phyloP scores from a whole-genome alignment of 164 flowering plant species.

The Cinnamomum micranthum region DNA sequence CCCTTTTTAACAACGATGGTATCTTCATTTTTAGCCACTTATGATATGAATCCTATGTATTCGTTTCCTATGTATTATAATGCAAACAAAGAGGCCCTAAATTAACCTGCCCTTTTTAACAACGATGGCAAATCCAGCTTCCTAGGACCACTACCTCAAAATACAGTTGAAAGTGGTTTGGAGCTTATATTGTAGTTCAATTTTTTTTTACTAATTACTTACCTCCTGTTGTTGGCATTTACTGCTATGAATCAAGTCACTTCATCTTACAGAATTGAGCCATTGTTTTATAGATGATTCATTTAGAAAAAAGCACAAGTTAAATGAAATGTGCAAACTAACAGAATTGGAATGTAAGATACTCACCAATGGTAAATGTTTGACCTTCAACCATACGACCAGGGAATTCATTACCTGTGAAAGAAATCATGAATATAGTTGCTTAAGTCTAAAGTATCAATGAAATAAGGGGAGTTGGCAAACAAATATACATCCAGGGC shows the following conservation, averaged over 20 bases:
- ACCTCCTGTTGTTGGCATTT: too few relatives aligned
- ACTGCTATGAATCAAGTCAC: too few relatives aligned
- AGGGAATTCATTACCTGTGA: conserved; percentile 67
- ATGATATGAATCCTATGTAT: too few relatives aligned
- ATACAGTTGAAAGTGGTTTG: not conserved
- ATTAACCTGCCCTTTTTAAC: not conserved
- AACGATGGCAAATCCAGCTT: not conserved
- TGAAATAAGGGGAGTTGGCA: too few relatives aligned
- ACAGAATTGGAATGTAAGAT: not conserved
- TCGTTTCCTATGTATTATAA: too few relatives aligned
- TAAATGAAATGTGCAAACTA: too few relatives aligned
- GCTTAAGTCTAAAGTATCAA: too few relatives aligned
- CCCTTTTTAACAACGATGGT: not conserved
- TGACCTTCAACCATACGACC: conserved; percentile 91
- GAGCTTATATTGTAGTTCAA: not conserved
- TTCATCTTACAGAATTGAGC: not conserved
- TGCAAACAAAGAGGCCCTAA: not conserved
- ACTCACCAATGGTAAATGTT: conserved; percentile 87
- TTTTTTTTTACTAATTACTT: too few relatives aligned
- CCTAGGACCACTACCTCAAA: not conserved
- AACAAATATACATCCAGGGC: too few relatives aligned
- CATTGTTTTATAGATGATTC: not conserved
- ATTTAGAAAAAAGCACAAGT: not conserved
- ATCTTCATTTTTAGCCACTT: too few relatives aligned
- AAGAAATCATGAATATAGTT: not conserved